phyloP scores from a whole-genome alignment of 2,329 filamentous ascomycete species.

The Apiospora marii region DNA sequence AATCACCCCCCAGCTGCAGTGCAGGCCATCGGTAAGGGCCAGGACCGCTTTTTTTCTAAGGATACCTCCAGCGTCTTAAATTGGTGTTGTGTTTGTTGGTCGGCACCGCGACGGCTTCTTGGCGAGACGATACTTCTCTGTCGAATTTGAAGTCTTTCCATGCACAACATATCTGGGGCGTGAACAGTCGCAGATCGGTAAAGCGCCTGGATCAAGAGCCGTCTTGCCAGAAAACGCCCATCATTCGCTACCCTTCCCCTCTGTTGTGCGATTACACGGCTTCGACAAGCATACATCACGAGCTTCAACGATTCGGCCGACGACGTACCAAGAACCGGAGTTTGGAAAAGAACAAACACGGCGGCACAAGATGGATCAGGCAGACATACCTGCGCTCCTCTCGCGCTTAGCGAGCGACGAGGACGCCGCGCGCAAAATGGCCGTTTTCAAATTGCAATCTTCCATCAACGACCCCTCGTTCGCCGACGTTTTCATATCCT shows the following conservation, averaged over 20 bases:
- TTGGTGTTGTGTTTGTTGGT: slow-evolving; percentile 14
- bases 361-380: slow-evolving; percentile 63
- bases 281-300: background rate
- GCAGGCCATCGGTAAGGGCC: slow-evolving; percentile 2
- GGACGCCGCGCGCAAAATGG: slow-evolving; percentile 97
- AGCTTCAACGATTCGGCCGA: background rate
- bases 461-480: slow-evolving; percentile 96
- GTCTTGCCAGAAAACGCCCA: background rate
- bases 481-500: slow-evolving; percentile 93
- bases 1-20: background rate
- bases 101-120: background rate
- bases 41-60: background rate
- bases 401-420: slow-evolving; percentile 73
- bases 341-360: background rate
- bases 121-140: background rate
- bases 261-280: background rate
- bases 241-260: background rate
- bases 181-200: background rate
- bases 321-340: background rate
- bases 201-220: slow-evolving; percentile 1
- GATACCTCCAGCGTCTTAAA: background rate
- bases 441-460: slow-evolving; percentile 95
- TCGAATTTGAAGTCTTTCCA: background rate
- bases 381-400: slow-evolving; percentile 71
- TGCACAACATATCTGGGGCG: background rate